Base-by-base conservation (phyloP, 345 rosid species). In the Passiflora organensis region DNA sequence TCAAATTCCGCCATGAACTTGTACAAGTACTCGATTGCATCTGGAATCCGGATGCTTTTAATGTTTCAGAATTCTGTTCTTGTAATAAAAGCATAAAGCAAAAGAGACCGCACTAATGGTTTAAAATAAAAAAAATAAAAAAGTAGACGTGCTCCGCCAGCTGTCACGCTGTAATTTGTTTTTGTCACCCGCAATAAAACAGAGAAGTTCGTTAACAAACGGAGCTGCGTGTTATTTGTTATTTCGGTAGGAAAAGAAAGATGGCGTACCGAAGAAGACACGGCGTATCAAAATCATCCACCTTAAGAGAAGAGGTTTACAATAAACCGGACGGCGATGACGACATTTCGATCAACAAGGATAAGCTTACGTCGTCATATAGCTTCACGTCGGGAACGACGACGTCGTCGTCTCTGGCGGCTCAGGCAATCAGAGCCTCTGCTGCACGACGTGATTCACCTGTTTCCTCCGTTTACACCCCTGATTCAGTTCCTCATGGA, bases 221-320 rank as follows among this genome's bases (percentile, higher is more conserved):
- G 42, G 36, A 28, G 34, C 5, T 2, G 3, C 34, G 34, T 28
- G 8, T 28, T 28, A 28, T 28, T 28, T 28, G 34, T n/a, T 28
- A 28, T 28, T 28, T 23, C 22, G 44, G 32, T 6, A 16, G 12
- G 13, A 48, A 10, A 22, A 48, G 17, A n/a, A n/a, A 51, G 37
- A 94, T 94, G 97, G 99, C 99, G 42, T 94, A 89, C 53, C 73
- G 99, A 75, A 80, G 99, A 70, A 85, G 80, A 74, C 97, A 87
- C 34, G 99, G 96, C 28, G 70, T 82, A 19, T 58, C 77, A n/a
- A 80, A 84, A 56, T 63, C 95, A 16, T 62, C 95, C 8, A 94
- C 97, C 13, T 85, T 94, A 80, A 80, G 75, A 55, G 99, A 94
- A 62, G 96, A 94, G 59, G 62, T 72, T 55, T 59, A 63, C 47